Evolutionary conservation across 2,329 filamentous ascomycete species (phyloP).

Genomic region (Diaporthe helianthi): DNA sequence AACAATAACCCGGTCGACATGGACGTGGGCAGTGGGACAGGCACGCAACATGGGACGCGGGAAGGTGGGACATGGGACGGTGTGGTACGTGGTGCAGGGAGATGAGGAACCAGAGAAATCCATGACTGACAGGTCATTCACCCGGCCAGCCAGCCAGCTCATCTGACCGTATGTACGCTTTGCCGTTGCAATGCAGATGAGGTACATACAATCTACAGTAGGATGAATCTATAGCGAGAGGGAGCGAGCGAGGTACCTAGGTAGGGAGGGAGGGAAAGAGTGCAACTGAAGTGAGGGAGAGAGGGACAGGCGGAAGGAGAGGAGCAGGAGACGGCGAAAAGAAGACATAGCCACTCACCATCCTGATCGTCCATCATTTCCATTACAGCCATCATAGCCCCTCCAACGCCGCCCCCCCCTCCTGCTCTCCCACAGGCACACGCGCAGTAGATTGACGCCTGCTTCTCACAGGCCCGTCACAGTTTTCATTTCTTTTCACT

Average conservation of each 20-base stretch:
- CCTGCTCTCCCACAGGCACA: too few relatives aligned
- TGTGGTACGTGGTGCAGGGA: slow-evolving; percentile 21
- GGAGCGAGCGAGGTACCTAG: too few relatives aligned
- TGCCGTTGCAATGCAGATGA: slow-evolving; percentile 6
- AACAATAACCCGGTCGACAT: neutral
- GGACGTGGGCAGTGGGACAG: slow-evolving; percentile 20
- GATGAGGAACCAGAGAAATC: slow-evolving; percentile 21
- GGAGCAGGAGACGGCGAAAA: too few relatives aligned
- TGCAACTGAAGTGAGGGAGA: neutral
- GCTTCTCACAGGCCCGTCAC: slow-evolving; percentile 10
- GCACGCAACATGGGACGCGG: slow-evolving; percentile 20
- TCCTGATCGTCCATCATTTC: slow-evolving; percentile 31
- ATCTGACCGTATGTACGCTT: slow-evolving; percentile 9
- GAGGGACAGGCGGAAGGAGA: too few relatives aligned
- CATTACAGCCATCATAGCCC: slow-evolving; percentile 28
- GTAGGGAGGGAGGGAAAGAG: neutral
- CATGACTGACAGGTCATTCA: slow-evolving; percentile 17
- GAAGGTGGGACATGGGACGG: slow-evolving; percentile 12
- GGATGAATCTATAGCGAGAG: too few relatives aligned
- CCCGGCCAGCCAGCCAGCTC: slow-evolving; percentile 3
- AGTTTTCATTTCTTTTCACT: slow-evolving; percentile 17
- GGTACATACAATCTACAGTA: neutral
- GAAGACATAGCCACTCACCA: neutral
- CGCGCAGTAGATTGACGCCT: slow-evolving; percentile 3
- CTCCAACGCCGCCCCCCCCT: neutral